Base-by-base conservation (phyloP, 176 grass and related monocot genomes). In the Neostapfia colusana region DNA sequence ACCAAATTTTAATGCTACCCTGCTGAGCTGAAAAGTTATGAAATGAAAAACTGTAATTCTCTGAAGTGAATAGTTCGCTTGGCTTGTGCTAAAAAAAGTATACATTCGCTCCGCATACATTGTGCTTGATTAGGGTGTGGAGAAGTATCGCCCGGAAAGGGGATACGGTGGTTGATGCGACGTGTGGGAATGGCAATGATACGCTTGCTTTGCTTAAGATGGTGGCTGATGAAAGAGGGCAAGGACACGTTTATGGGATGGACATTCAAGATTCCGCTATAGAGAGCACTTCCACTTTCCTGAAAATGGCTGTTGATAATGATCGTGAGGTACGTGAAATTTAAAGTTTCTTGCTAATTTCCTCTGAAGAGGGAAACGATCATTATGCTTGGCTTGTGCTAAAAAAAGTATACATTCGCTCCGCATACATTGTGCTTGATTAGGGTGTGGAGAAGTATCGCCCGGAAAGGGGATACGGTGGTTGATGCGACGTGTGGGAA, bases 401-500 rank as follows among this genome's bases (percentile, higher is more conserved):
- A n/a, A n/a, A n/a, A n/a, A n/a, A n/a, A n/a, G n/a, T n/a, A n/a
- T n/a, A n/a, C n/a, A n/a, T n/a, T n/a, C n/a, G n/a, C n/a, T n/a
- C n/a, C n/a, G n/a, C n/a, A n/a, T 48, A 36, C 17, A 15, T 13
- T 21, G 10, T 46, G 0, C 41, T 8, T 86, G 70, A 21, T 69
- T 51, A 98, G 91, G 67, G 74, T 94, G 60, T 98, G 95, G 95
- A 94, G 79, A 82, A 94, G 82, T 3, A 81, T 92, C n/a, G 80
- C 94, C 44, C 86, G 17, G 38, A 88, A 77, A 80, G 91, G 95
- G 43, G 95, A 98, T 67, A 78, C 68, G 0, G 95, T 98, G 67
- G 83, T 92, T 59, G 95, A 98, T 80, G 95, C 95, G n/a, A 98
- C 95, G 63, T 98, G 95, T 0, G 95, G 95, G 63, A 92, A 98